Conservation (phyloP, 306 rosid species). For the Sicyos edulis region DNA sequence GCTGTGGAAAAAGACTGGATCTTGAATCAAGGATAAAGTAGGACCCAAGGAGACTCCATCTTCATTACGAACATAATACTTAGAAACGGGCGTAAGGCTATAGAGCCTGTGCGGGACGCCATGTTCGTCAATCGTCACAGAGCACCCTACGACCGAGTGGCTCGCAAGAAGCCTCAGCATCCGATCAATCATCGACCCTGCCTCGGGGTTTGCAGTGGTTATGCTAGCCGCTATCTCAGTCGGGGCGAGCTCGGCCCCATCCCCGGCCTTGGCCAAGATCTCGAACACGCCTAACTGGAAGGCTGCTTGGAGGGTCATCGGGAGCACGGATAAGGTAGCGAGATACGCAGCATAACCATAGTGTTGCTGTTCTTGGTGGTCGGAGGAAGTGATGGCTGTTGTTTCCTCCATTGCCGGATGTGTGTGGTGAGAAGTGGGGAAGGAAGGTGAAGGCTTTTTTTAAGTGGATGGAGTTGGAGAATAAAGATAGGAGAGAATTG, state of each 20-base stretch:
- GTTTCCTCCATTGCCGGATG: too few relatives aligned
- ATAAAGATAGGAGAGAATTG: too few relatives aligned
- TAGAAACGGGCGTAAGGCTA: conserved; percentile 30
- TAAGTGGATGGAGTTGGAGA: too few relatives aligned
- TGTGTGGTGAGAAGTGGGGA: too few relatives aligned
- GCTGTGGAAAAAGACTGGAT: conserved; percentile 29
- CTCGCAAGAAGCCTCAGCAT: conserved; percentile 39
- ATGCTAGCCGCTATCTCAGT: conserved; percentile 30
- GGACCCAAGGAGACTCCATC: conserved; percentile 43
- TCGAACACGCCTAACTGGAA: conserved; percentile 48
- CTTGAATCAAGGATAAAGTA: conserved; percentile 19
- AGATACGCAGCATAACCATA: conserved; percentile 29
- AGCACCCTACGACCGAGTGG: conserved; percentile 38
- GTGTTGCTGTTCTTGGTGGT: not conserved
- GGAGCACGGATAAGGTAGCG: conserved; percentile 14
- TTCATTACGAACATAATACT: conserved; percentile 28
- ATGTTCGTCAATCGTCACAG: conserved; percentile 10
- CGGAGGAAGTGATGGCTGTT: too few relatives aligned
- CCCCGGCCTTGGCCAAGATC: conserved; percentile 37
- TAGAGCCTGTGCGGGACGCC: conserved; percentile 26
- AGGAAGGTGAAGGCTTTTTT: too few relatives aligned
- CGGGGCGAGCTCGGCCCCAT: conserved; percentile 25
- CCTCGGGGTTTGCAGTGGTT: conserved; percentile 33
- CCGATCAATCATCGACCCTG: conserved; percentile 43
- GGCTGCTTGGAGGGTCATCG: conserved; percentile 36